phyloP scores from a whole-genome alignment of 345 rosid species.

The Eucalyptus tenuipes region DNA sequence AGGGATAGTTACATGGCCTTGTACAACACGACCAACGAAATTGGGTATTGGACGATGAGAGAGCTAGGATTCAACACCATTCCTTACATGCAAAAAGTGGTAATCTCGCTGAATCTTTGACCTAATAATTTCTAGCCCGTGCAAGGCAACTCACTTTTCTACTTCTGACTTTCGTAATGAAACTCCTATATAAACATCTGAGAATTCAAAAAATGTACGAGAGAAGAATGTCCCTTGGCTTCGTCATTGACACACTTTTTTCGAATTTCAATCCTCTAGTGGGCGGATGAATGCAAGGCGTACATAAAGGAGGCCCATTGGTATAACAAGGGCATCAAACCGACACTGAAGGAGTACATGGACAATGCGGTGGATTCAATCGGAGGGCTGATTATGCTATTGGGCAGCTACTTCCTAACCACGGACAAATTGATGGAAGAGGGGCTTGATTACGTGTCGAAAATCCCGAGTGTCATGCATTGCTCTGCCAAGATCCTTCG shows the following conservation, averaged over 20 bases:
- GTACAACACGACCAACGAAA: constrained; percentile 1
- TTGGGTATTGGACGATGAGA: neutral
- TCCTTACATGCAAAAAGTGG: neutral
- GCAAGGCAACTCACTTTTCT: neutral
- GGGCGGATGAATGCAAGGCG: neutral
- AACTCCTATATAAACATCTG: neutral
- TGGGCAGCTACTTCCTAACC: neutral
- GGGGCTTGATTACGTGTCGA: neutral
- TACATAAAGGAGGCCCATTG: neutral
- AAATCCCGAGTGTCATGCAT: neutral
- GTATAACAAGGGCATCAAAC: neutral
- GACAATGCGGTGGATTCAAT: neutral
- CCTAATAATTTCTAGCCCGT: neutral
- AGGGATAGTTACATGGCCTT: neutral
- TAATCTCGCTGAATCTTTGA: neutral
- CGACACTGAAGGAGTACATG: neutral
- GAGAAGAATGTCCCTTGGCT: neutral
- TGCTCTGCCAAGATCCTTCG: neutral
- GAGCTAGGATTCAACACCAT: neutral
- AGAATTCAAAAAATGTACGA: neutral
- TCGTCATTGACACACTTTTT: neutral
- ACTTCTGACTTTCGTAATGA: neutral
- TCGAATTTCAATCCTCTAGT: neutral
- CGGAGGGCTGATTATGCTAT: neutral
- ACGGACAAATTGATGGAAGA: neutral